phyloP scores from a whole-genome alignment of 2,329 filamentous ascomycete genomes.

The Boeremia exigua region DNA sequence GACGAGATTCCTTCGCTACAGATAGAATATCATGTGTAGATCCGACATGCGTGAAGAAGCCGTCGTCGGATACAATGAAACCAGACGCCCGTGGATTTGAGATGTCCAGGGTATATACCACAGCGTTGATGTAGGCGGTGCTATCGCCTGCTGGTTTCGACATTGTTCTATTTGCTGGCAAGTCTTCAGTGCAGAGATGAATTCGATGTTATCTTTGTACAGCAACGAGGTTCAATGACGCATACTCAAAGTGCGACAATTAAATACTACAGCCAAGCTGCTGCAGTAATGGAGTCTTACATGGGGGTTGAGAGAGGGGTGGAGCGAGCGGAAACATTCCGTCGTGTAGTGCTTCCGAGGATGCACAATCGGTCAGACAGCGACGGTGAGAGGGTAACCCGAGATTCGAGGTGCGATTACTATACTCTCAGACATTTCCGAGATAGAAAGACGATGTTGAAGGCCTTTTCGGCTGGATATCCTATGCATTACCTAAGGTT shows the following conservation, averaged over 20 bases:
- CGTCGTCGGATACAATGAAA: conserved; percentile 39
- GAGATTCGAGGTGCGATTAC: background rate
- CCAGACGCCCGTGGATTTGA: conserved; percentile 29
- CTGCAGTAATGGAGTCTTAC: background rate
- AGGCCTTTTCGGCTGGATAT: too few species aligned
- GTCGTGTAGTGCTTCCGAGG: background rate
- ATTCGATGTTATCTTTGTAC: background rate
- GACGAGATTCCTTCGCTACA: conserved; percentile 17
- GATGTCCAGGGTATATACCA: conserved; percentile 38
- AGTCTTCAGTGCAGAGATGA: background rate
- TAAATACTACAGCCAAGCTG: background rate
- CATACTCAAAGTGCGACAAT: background rate
- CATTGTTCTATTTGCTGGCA: background rate
- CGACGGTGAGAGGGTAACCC: background rate
- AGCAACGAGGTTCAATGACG: background rate
- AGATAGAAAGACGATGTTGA: too few species aligned
- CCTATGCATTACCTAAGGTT: too few species aligned
- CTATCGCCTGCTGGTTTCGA: background rate
- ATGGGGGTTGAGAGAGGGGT: background rate
- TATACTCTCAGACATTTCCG: background rate
- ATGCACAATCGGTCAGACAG: background rate
- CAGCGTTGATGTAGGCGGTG: conserved; percentile 37
- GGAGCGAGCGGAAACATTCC: background rate
- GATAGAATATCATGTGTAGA: conserved; percentile 27
- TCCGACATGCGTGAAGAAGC: conserved; percentile 35